Evolutionary conservation across 768 basidiomycete species (phyloP), one percentile per base, ranked within the genome.

Genomic region (Mycena albidolilacea): DNA sequence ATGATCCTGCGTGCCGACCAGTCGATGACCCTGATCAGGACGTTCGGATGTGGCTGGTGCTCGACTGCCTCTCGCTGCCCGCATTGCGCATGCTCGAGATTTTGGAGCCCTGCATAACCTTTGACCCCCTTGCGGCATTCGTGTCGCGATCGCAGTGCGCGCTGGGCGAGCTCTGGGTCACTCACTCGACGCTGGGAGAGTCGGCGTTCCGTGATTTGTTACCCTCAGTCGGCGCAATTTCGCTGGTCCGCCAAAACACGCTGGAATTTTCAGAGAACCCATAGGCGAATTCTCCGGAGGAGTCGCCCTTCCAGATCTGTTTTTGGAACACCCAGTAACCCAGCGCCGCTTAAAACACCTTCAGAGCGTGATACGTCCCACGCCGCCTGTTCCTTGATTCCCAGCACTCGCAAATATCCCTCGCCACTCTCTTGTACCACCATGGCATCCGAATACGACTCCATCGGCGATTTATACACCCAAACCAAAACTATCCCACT

Each of bases 141-240:
- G 21, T 57, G 6, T 1, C 5, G 39, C 52, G 64, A 7, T 66
- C 64, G 37, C 12, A 23, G n/a, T 66, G 64, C 41, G 1, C n/a
- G n/a, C 50, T 65, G 50, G 54, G 55, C 5, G 52, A 65, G 52
- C 52, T 65, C 19, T n/a, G n/a, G 5, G 39, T 55, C 7, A 54
- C 48, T 7, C 19, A 39, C 37, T 48, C 64, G 50, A 65, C 35
- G 38, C 64, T 38, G n/a, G 38, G 1, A 17, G 64, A 65, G 19
- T 41, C 50, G 5, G 64, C 35, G 38, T 54, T 15, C 39, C 50
- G 52, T 1, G 52, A 54, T 2, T 17, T 15, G 12, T 10, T 65
- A n/a, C 52, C 64, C 14, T 19, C 35, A 3, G 44, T 63, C 15
- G 62, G 35, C 14, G 23, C 5, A 11, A 63, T 63, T 48, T 3